Evolutionary conservation across 345 rosid genomes (phyloP), one percentile per base, ranked within the genome.

Genomic region (Fremontodendron californicum): DNA sequence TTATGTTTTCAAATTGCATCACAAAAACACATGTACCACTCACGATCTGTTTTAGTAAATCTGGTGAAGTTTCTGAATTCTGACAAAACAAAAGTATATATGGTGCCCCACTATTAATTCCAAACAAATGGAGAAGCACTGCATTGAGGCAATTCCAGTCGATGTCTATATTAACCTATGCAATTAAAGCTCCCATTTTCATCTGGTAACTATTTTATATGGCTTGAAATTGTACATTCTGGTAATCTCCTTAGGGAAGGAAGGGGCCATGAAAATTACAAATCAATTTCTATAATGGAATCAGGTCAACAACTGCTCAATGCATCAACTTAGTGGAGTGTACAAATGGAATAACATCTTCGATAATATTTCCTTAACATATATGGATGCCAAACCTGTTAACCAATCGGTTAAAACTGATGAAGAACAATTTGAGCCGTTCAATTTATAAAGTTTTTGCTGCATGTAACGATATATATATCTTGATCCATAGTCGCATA

Each of bases 81-180:
- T 66, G 71, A 66, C 33, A 66, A 42, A n/a, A n/a, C n/a, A n/a
- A 49, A 40, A 66, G 71, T 40, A n/a, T n/a, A n/a, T n/a, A 66
- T 66, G 71, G 71, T 11, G 23, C 69, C 71, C 71, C 71, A 65
- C 71, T 39, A 66, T 21, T 66, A 39, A 42, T 40, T 40, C 18
- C 33, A 5, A 40, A 42, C 1, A 63, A 37, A 35, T 63, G 23
- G 45, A 63, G 45, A 63, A 40, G 71, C 33, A 66, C 31, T n/a
- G 51, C 51, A 21, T 21, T 10, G 6, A 5, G 27, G 45, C 69
- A 18, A 35, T 5, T 39, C 3, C 21, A 62, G 5, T 19, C 21
- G 16, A 16, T 33, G 23, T 18, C 43, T 33, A 6, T 35, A 0
- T 63, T 63, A 21, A 66, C 31, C 16, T 35, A 67, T 40, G 10